Evolutionary conservation across 208 protist genomes (phyloP), one percentile per base, ranked within the genome.

Genomic region (Trypanosoma lewisi): DNA sequence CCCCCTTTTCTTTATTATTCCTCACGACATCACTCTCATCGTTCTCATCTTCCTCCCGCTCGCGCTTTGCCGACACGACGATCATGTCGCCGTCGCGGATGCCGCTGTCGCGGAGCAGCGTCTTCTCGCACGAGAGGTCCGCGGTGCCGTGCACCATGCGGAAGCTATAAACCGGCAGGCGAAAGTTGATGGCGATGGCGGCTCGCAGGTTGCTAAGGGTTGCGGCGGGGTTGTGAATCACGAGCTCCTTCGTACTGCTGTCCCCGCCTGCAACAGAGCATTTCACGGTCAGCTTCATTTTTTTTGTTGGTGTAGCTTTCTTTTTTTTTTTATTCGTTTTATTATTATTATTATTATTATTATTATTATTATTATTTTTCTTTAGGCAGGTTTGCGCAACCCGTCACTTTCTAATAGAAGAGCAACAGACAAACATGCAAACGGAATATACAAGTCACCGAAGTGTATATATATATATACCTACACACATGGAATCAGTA

Each of bases 131-230:
- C 27, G 42, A 76, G 37, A 91, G 61, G 70, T 95, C 76, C 8
- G 55, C 21, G 30, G 39, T 37, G 17, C 42, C 50, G 44, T 70
- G 61, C 6, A 61, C 0, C 53, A 92, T 84, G 55, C 70, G 67
- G 59, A 93, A 93, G 27, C 73, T 66, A 34, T 81, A 30, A 16
- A 85, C 72, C 11, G 76, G 75, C 2, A 93, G 60, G 1, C 77
- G 75, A 58, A 95, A 91, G 72, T 84, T 78, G 14, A 95, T 81
- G 6, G 86, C 80, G 25, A 82, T 81, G 17, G 75, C 84, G 9
- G 85, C 85, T 6, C 89, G 83, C 41, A 95, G 45, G 48, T 81
- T 93, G 25, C 77, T 76, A 33, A 95, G 54, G 11, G 80, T 91
- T 7, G 89, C 89, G 1, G 65, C 70, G 11, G 89, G 83, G 58